Base-by-base conservation (phyloP, 2,329 filamentous ascomycete genomes). In the Sarocladiaceae sp. region DNA sequence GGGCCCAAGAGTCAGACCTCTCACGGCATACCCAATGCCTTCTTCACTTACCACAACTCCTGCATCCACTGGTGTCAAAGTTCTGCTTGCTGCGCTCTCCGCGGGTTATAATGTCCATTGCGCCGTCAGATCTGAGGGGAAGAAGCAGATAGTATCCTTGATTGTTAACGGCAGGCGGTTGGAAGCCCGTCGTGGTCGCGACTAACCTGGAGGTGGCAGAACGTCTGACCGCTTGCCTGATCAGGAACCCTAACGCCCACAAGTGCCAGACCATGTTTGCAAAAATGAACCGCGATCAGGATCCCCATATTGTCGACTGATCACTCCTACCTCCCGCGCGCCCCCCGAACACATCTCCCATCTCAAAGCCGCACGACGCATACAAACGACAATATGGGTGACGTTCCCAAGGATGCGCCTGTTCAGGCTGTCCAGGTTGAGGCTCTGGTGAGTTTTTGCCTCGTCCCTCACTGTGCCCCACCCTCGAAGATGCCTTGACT, bases 401-500 rank as follows among this genome's bases (percentile, higher is more conserved):
- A 82, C 53, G 60, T 66, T 57, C 56, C 62, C 50, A 85, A 82
- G 71, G 82, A 88, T 65, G 69, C 70, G 64, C 80, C 86, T 65
- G 77, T 94, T 69, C 85, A 83, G 75, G 78, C 88, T 68, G 88
- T 96, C 59, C 88, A 95, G 74, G 84, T 97, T 62, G 90, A 95
- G 75, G 88, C 91, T 60, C 75, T 97, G 75, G 91, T 95, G 78
- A 65, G 82, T 63, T 43, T 33, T 4, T 21, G 21, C 68, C 34
- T 45, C 53, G 47, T 42, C 24, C 19, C 20, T 51, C 49, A 54
- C 46, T 48, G 49, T 58, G 57, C 61, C 62, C 63, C 64, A 63
- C 63, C 60, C 46, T 46, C 16, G 16, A 23, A 23, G 27, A 15
- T 16, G 26, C 11, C 40, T 49, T 48, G 49, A 50, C 47, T 57